Evolutionary conservation across 352 stramenopile species (phyloP).

Genomic region (Globisporangium alternatum): DNA sequence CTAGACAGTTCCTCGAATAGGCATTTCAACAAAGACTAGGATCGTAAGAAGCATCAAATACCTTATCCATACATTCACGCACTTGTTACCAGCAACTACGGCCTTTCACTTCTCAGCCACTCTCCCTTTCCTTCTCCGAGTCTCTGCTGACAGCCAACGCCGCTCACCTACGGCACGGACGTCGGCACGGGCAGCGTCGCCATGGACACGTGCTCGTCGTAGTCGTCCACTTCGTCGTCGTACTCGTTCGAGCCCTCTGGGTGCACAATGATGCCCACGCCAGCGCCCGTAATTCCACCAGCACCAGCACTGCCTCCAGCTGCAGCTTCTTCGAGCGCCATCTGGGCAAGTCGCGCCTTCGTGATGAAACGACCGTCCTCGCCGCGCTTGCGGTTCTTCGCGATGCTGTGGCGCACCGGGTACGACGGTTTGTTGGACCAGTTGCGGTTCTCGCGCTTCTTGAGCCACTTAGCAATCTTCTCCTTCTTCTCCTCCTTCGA

Average conservation of each 20-base stretch:
- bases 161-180: constrained; percentile 1
- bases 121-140: neutral
- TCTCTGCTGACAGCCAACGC: neutral
- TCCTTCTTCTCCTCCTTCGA: constrained; percentile 85
- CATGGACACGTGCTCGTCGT: constrained; percentile 19
- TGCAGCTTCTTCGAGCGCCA: constrained; percentile 55
- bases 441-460: constrained; percentile 81
- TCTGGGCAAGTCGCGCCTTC: constrained; percentile 67
- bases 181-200: constrained; percentile 11
- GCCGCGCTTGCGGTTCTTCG: constrained; percentile 77
- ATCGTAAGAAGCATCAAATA: neutral
- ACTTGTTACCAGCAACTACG: neutral
- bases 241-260: constrained; percentile 3
- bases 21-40: no score
- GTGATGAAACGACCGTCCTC: constrained; percentile 84
- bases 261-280: constrained; percentile 19
- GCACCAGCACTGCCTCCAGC: neutral
- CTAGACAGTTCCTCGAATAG: no score
- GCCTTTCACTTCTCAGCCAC: neutral
- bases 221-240: constrained; percentile 21
- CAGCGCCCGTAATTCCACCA: constrained; percentile 12
- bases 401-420: constrained; percentile 78
- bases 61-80: neutral
- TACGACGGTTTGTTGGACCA: constrained; percentile 87
- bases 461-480: constrained; percentile 82